Conservation (phyloP, 2,329 filamentous ascomycete genomes). For the Microsporum audouinii region DNA sequence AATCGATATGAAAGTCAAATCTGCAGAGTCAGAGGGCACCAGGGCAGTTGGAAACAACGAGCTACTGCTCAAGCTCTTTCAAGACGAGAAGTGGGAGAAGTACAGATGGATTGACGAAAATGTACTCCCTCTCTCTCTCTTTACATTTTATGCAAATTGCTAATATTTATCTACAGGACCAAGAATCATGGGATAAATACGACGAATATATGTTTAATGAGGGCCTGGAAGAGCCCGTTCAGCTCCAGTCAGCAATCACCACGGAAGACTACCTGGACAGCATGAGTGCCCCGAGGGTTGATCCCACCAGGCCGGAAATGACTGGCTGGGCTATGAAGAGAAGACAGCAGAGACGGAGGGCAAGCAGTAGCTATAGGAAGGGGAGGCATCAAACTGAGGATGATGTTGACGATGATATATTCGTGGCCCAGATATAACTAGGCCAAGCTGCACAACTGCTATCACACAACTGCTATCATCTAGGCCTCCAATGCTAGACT, state of each 20-base stretch:
- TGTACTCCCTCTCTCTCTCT: slow-evolving; percentile 16
- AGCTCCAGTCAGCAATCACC: slow-evolving; percentile 44
- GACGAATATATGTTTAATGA: slow-evolving; percentile 56
- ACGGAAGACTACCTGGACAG: slow-evolving; percentile 51
- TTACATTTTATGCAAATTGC: neutral
- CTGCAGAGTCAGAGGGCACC: slow-evolving; percentile 52
- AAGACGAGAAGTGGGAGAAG: slow-evolving; percentile 70
- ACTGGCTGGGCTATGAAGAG: slow-evolving; percentile 37
- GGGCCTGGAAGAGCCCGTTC: slow-evolving; percentile 33
- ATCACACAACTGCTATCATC: neutral
- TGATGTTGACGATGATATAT: neutral
- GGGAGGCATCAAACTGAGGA: slow-evolving; percentile 14
- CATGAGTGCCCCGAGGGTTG: slow-evolving; percentile 46
- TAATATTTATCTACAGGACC: slow-evolving; percentile 32
- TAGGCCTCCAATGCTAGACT: neutral
- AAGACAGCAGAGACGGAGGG: slow-evolving; percentile 28
- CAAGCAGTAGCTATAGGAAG: slow-evolving; percentile 12
- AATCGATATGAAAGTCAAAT: slow-evolving; percentile 80
- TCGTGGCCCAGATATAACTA: neutral
- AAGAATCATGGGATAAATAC: slow-evolving; percentile 65
- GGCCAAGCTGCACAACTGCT: neutral
- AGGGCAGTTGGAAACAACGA: slow-evolving; percentile 61
- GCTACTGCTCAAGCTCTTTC: slow-evolving; percentile 65
- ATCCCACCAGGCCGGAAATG: slow-evolving; percentile 33
- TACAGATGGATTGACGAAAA: slow-evolving; percentile 64